These are phyloP conservation scores for Candida methanosorbosa DNA, from an alignment of 805 yeast species.

Conservation along the genomic window DNA sequence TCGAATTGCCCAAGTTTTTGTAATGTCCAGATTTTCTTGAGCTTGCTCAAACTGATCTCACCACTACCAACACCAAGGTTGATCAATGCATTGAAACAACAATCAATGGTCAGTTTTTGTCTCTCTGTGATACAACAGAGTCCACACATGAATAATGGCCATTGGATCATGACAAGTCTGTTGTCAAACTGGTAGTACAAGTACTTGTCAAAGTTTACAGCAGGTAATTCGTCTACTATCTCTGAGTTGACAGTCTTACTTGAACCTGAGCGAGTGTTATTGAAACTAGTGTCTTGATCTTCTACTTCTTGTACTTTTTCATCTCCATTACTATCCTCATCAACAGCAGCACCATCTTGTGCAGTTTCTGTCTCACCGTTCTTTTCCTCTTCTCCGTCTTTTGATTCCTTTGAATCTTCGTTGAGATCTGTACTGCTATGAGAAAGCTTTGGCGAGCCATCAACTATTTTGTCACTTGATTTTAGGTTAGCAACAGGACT, in stretches of 20 bases:
- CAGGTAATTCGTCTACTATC: too few relatives aligned
- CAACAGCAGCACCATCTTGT: neutral
- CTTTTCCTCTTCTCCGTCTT: conserved; percentile 1
- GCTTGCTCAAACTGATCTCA: conserved; percentile 22
- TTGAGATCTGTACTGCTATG: neutral
- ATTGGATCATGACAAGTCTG: conserved; percentile 27
- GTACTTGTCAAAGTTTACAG: conserved; percentile 18
- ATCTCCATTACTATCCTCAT: neutral
- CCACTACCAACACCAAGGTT: conserved; percentile 28
- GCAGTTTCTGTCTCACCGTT: neutral
- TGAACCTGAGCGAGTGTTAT: too few relatives aligned
- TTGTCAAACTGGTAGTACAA: conserved; percentile 24
- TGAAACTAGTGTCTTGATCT: too few relatives aligned
- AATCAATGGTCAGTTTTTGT: conserved; percentile 24
- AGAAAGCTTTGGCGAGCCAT: too few relatives aligned
- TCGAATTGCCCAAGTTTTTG: conserved; percentile 18
- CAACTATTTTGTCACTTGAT: conserved; percentile 2
- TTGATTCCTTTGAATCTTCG: neutral
- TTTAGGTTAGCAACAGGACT: neutral
- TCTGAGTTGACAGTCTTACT: too few relatives aligned
- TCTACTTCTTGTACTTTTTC: too few relatives aligned
- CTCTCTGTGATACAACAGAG: conserved; percentile 21
- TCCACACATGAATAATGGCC: conserved; percentile 28
- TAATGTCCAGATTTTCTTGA: conserved; percentile 22
- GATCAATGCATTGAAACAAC: conserved; percentile 25